phyloP scores from a whole-genome alignment of 495 filamentous ascomycete genomes.

The Aspergillus affinis region DNA sequence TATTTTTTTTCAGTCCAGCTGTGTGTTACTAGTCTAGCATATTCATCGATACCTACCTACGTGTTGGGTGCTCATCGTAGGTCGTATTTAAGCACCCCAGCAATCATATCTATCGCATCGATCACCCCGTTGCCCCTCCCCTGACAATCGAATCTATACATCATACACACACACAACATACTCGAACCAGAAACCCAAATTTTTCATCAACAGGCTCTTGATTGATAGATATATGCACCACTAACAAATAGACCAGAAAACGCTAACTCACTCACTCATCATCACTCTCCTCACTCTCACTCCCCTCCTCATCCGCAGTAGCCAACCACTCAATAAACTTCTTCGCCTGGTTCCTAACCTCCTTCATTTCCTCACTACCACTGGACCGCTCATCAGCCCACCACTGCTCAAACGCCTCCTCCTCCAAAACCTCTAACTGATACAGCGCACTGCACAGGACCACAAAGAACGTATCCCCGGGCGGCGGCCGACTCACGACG shows the following conservation, averaged over 20 bases:
- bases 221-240: not conserved
- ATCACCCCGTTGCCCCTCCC: not conserved
- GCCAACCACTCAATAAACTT: slow-evolving; percentile 85
- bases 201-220: not conserved
- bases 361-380: slow-evolving; percentile 63
- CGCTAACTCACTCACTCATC: slow-evolving; percentile 15
- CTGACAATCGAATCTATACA: not conserved
- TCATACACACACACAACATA: too few species aligned
- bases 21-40: too few species aligned
- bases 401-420: slow-evolving; percentile 86
- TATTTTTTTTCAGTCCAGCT: too few species aligned
- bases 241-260: not conserved
- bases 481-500: slow-evolving; percentile 56
- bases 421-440: slow-evolving; percentile 79
- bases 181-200: not conserved
- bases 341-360: slow-evolving; percentile 68
- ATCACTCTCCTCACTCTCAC: slow-evolving; percentile 52
- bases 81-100: too few species aligned
- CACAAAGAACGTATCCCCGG: slow-evolving; percentile 67
- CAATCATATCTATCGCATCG: too few species aligned
- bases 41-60: too few species aligned
- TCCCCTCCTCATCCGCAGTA: slow-evolving; percentile 76
- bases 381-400: slow-evolving; percentile 71
- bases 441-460: slow-evolving; percentile 79
- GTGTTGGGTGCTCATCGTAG: too few species aligned